A percentile compares a stretch with the other conserved stretches of the same genome.
These are phyloP conservation scores for Epichloe hybrida DNA, from an alignment of 2,329 filamentous ascomycete genomes.

Conservation along the genomic window DNA sequence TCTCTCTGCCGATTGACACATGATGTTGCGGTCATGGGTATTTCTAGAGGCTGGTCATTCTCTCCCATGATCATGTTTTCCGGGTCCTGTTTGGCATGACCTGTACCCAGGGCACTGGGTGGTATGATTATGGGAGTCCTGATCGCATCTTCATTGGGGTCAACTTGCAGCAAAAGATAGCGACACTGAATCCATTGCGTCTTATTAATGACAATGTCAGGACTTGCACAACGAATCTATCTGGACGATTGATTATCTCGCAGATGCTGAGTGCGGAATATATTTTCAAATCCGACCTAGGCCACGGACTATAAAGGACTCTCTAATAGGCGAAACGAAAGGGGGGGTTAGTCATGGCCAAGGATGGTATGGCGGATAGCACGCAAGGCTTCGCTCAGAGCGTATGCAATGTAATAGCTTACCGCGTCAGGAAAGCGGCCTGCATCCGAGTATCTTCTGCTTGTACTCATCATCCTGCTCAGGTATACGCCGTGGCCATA, in stretches of 20 bases:
- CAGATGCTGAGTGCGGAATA: conserved; percentile 56
- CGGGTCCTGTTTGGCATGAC: conserved; percentile 17
- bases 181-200: conserved; percentile 83
- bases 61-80: conserved; percentile 5
- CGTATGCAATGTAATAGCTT: not conserved
- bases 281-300: conserved; percentile 50
- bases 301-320: conserved; percentile 34
- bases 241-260: conserved; percentile 67
- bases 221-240: conserved; percentile 40
- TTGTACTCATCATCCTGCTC: conserved; percentile 29
- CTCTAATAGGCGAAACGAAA: not conserved
- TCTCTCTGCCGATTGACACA: not conserved
- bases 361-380: not conserved
- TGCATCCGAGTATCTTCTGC: not conserved
- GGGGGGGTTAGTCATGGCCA: not conserved
- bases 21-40: conserved; percentile 18
- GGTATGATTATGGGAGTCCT: conserved; percentile 7
- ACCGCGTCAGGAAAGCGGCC: not conserved
- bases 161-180: conserved; percentile 52
- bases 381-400: not conserved
- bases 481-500: conserved; percentile 77
- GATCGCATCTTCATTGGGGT: conserved; percentile 4
- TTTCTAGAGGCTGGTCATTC: not conserved
- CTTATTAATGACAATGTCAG: conserved; percentile 59
- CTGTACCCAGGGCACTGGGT: not conserved